Percentiles rank a stretch among this genome's conserved stretches.
Conservation (phyloP, 768 basidiomycete genomes). For the Pulveroboletus ravenelii region DNA sequence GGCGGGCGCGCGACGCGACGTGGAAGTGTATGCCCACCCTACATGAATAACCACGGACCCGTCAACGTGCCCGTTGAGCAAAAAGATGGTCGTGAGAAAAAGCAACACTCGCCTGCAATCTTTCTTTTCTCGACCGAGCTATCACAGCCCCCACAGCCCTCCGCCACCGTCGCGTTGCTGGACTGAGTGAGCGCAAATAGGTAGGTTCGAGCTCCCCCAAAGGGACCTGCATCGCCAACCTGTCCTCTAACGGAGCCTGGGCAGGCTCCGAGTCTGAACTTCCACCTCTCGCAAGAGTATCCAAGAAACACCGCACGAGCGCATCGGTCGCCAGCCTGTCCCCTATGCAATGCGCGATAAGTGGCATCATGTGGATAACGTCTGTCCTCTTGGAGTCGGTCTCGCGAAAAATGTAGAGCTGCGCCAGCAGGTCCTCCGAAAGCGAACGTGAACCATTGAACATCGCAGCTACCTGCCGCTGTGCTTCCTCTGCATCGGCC, state of each 20-base stretch:
- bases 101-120: conserved; percentile 33
- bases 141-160: conserved; percentile 40
- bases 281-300: neutral
- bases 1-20: conserved; percentile 36
- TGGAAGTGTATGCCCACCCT: conserved; percentile 45
- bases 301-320: too few species aligned
- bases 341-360: conserved; percentile 18
- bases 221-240: conserved; percentile 37
- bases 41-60: conserved; percentile 10
- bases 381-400: conserved; percentile 27
- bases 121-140: conserved; percentile 28
- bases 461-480: conserved; percentile 24
- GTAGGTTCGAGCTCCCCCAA: conserved; percentile 36
- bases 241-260: neutral
- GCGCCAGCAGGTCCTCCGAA: conserved; percentile 40
- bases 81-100: too few species aligned
- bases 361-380: conserved; percentile 40
- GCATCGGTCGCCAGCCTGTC: too few species aligned
- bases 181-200: conserved; percentile 24
- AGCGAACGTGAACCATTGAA: conserved; percentile 34
- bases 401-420: conserved; percentile 39
- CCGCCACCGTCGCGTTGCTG: conserved; percentile 42
- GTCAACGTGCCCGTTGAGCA: neutral
- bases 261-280: neutral
- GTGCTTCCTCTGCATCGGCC: conserved; percentile 34